phyloP scores from a whole-genome alignment of 345 rosid genomes.

The Eucalyptus sideroxylon region DNA sequence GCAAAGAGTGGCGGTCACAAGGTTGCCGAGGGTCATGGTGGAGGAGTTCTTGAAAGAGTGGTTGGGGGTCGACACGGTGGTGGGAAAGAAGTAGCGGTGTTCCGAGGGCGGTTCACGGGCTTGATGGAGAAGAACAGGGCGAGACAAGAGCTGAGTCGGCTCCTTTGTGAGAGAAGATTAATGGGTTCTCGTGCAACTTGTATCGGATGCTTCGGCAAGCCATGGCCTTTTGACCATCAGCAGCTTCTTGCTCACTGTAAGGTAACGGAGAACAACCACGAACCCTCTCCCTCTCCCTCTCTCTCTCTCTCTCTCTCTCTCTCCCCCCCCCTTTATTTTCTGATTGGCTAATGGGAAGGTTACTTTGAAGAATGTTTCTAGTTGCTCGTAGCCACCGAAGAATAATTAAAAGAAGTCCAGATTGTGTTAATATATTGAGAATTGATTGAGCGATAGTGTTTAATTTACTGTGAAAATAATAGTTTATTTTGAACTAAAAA shows the following conservation, averaged over 20 bases:
- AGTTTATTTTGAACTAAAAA: too few species aligned
- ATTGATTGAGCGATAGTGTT: too few species aligned
- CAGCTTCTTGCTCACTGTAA: background rate
- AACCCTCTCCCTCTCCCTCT: background rate
- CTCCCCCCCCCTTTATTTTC: background rate
- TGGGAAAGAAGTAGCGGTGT: slow-evolving; percentile 53
- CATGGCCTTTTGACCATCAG: slow-evolving; percentile 17
- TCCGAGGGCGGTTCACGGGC: slow-evolving; percentile 45
- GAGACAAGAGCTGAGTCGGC: slow-evolving; percentile 42
- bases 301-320: background rate
- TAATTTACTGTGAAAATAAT: too few species aligned
- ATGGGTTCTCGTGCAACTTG: background rate
- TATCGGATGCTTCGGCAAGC: slow-evolving; percentile 40
- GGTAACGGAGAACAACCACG: background rate
- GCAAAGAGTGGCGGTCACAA: slow-evolving; percentile 14
- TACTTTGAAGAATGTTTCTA: background rate
- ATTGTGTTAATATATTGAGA: background rate
- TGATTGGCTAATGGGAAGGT: background rate
- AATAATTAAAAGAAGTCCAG: background rate
- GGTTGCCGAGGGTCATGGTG: slow-evolving; percentile 77
- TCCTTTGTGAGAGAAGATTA: background rate
- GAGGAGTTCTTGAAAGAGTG: slow-evolving; percentile 60
- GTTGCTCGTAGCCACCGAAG: background rate
- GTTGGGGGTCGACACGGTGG: slow-evolving; percentile 39
- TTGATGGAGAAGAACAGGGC: slow-evolving; percentile 40